phyloP scores from a whole-genome alignment of 2,329 filamentous ascomycete genomes.

The Fusarium compactum region DNA sequence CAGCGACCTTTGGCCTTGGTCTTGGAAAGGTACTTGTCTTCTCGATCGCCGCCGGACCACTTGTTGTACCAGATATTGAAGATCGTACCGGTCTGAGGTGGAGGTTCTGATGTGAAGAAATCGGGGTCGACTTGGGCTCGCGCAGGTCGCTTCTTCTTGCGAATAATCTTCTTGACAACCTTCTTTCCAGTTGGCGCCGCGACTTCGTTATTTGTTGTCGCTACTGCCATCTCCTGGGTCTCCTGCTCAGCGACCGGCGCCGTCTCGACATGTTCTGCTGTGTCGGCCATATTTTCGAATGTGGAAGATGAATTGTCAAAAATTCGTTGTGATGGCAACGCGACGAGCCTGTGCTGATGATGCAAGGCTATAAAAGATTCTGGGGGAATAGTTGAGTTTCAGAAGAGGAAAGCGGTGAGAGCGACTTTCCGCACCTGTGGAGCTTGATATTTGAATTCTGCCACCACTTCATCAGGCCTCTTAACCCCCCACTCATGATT shows the following conservation, averaged over 20 bases:
- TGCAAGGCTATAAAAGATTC: constrained; percentile 48
- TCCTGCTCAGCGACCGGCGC: constrained; percentile 46
- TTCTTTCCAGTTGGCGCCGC: constrained; percentile 67
- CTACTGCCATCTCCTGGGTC: constrained; percentile 51
- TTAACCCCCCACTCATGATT: constrained; percentile 47
- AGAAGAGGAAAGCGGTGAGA: constrained; percentile 50
- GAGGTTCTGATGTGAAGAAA: constrained; percentile 83
- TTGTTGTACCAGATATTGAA: constrained; percentile 99
- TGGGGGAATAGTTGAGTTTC: constrained; percentile 24
- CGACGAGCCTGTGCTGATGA: constrained; percentile 40
- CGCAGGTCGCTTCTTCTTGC: constrained; percentile 90
- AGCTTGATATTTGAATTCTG: constrained; percentile 40
- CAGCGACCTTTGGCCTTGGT: constrained; percentile 86
- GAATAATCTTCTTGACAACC: constrained; percentile 86
- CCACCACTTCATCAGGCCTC: constrained; percentile 46
- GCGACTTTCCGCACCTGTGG: constrained; percentile 30
- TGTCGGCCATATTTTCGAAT: constrained; percentile 49
- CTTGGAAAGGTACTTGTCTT: constrained; percentile 89
- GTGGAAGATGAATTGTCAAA: constrained; percentile 13
- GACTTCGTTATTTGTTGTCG: constrained; percentile 58
- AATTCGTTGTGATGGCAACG: constrained; percentile 39
- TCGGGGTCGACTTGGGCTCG: constrained; percentile 90
- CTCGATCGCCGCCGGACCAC: constrained; percentile 94
- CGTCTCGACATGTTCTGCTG: constrained; percentile 45
- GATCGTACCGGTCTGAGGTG: constrained; percentile 91